Evolutionary conservation across 805 yeast genomes (phyloP), one percentile per base, ranked within the genome.

Genomic region (Clavispora phyllophila): DNA sequence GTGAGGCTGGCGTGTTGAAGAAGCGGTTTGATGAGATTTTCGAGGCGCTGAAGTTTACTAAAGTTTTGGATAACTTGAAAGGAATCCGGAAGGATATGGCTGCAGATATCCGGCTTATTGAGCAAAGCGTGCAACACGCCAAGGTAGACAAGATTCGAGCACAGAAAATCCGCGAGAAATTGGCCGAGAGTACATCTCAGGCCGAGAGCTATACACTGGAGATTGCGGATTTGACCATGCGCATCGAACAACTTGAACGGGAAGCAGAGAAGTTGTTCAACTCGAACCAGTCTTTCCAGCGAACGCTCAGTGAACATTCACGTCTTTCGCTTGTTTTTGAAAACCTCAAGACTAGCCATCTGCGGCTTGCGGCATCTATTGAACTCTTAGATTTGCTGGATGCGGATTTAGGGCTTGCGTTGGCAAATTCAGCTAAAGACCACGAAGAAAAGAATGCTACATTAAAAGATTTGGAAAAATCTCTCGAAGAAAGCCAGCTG

Each of bases 21-120:
- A 90, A 90, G 64, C 76, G 91, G 41, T 95, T 93, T 55, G 99
- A 93, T 61, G 99, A 93, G 62, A 91, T 93, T 8, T 93, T 93
- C 56, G 97, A 93, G 63, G 96, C 97, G 0, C 78, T 88, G 51
- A 89, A 87, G 60, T 95, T 86, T 56, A 88, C 96, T 1, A 91
- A 87, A 57, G 96, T 93, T 0, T 68, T 93, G 28, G 96, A 90
- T 45, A 79, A 78, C 41, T 70, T 93, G 55, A 90, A 89, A 57
- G 61, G 60, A 1, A 77, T 89, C 33, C 78, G 85, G 41, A 91
- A 90, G 54, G 95, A 87, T 35, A 78, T 87, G 76, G 68, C 80
- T 9, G 68, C 73, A 1, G 96, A 89, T 45, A 82, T 87, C 28
- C 85, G 82, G 54, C 61, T 91, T 9, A 70, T 89, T 37, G 82